Conservation (phyloP, 1,139 yeast species). For the Pichia sp. region DNA sequence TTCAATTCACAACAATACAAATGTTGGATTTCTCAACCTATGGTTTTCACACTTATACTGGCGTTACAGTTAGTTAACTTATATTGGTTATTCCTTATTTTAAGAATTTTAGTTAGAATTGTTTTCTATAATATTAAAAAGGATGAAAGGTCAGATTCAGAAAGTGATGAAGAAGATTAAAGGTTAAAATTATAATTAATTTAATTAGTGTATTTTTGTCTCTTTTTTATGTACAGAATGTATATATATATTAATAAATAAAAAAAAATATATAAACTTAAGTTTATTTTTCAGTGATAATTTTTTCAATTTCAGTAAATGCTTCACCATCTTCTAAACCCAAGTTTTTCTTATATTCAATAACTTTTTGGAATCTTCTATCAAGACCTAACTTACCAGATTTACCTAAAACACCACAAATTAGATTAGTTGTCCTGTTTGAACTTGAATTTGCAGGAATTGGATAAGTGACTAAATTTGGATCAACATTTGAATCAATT, state of each 20-base stretch:
- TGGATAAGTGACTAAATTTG: slow-evolving; percentile 83
- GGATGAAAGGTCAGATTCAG: slow-evolving; percentile 91
- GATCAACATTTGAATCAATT: slow-evolving; percentile 90
- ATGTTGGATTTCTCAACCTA: slow-evolving; percentile 90
- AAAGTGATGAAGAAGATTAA: slow-evolving; percentile 42
- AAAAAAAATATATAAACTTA: neutral
- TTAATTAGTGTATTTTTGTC: neutral
- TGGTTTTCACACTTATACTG: slow-evolving; percentile 68
- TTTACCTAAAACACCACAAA: slow-evolving; percentile 75
- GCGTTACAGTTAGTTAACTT: slow-evolving; percentile 80
- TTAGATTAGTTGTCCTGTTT: slow-evolving; percentile 69
- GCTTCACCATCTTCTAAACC: slow-evolving; percentile 21
- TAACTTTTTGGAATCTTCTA: slow-evolving; percentile 43
- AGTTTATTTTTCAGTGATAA: neutral
- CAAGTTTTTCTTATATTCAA: slow-evolving; percentile 28
- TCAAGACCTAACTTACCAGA: slow-evolving; percentile 78
- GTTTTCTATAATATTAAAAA: slow-evolving; percentile 47
- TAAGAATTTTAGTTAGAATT: slow-evolving; percentile 67
- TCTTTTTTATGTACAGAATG: neutral
- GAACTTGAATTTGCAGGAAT: slow-evolving; percentile 96
- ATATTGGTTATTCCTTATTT: slow-evolving; percentile 80
- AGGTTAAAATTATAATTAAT: neutral
- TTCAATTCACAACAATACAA: slow-evolving; percentile 94
- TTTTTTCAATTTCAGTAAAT: slow-evolving; percentile 8
- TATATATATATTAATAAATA: neutral